Percentiles rank a stretch among this genome's conserved stretches.
These are phyloP conservation scores for Lycium barbarum DNA, from an alignment of 257 asterid species.

Conservation along the genomic window DNA sequence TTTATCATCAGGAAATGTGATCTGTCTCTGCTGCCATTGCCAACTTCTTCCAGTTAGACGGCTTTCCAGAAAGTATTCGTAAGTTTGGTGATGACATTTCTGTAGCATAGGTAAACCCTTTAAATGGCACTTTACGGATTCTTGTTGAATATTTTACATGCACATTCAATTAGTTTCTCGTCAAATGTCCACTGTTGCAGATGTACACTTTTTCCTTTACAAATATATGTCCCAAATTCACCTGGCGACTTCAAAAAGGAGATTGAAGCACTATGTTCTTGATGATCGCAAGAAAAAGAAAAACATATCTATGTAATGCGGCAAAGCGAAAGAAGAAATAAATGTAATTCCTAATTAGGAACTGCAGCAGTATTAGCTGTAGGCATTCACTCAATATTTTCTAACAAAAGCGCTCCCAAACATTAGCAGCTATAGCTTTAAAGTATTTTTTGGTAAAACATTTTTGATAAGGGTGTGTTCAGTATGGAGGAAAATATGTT, in stretches of 20 bases:
- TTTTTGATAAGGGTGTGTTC: too few relatives aligned
- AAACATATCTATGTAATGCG: background rate
- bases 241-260: background rate
- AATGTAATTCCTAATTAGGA: too few relatives aligned
- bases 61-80: background rate
- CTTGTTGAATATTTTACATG: too few relatives aligned
- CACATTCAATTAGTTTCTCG: background rate
- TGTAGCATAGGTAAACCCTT: background rate
- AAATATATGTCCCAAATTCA: background rate
- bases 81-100: background rate
- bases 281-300: background rate
- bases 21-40: background rate
- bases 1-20: background rate
- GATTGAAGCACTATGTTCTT: background rate
- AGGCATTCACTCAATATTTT: too few relatives aligned
- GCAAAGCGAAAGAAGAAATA: too few relatives aligned
- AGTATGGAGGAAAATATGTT: too few relatives aligned
- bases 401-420: too few relatives aligned
- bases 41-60: background rate
- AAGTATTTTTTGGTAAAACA: too few relatives aligned
- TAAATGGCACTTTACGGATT: background rate
- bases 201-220: background rate
- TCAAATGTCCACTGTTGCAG: background rate
- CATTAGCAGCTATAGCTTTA: too few relatives aligned
- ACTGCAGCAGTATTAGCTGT: too few relatives aligned